These are phyloP conservation scores for Citrus unshiu DNA, from an alignment of 345 rosid genomes.

Conservation along the genomic window DNA sequence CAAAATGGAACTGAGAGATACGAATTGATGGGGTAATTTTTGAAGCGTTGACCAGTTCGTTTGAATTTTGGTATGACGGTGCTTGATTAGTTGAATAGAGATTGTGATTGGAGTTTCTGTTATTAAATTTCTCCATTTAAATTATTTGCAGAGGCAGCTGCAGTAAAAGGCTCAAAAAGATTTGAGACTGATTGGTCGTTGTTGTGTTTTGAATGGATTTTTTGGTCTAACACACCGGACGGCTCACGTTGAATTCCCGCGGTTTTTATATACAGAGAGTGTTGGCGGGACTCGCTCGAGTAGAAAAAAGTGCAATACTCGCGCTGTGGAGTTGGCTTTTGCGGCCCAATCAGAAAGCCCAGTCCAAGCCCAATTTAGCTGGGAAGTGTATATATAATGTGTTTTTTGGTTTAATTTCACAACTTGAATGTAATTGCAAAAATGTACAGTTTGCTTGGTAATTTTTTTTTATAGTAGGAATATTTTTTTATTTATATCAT, in stretches of 20 bases:
- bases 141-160: no score
- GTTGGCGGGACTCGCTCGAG: background rate
- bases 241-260: background rate
- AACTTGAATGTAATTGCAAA: no score
- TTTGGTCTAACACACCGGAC: no score
- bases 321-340: background rate
- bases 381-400: background rate
- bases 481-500: no score
- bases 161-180: no score
- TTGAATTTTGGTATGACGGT: background rate
- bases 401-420: no score
- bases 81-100: background rate
- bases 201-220: background rate
- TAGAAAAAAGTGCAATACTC: background rate
- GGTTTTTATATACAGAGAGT: background rate
- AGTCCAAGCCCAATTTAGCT: background rate
- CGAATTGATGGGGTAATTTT: background rate
- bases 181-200: no score
- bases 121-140: background rate
- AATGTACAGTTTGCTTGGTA: no score
- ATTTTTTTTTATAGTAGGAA: no score
- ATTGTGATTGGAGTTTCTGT: background rate
- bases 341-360: background rate
- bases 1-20: background rate
- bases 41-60: constrained; percentile 12